Evolutionary conservation across 2,329 filamentous ascomycete genomes (phyloP), one percentile per base, ranked within the genome.

Genomic region (Polytolypa hystricis): DNA sequence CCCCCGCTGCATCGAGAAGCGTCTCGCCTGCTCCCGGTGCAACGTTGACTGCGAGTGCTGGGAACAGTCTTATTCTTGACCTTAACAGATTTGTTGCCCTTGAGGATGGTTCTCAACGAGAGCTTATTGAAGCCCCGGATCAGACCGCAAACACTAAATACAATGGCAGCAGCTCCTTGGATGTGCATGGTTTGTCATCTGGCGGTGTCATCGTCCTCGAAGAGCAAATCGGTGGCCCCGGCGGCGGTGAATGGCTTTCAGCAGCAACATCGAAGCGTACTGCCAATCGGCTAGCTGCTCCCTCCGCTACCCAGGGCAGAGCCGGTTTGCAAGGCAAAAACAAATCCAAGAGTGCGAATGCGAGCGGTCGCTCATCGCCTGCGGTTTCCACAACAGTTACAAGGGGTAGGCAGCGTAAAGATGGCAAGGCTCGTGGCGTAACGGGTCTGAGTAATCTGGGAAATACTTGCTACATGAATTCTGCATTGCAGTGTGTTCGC

Each of bases 401-500:
- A 0, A 73, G 86, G 46, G 84, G 84, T 28, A 74, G 84, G 39
- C 64, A 73, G 5, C 75, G 79, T 42, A 78, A 76, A 47, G 74
- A 77, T 26, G 82, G 82, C 7, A 77, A 78, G 43, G 74, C 76
- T 9, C 61, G 77, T 21, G 91, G 91, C 20, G 81, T 79, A 27
- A 82, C 87, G 28, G 91, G 91, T 21, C 66, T 98, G 35, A 77
- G 75, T 45, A 98, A 98, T 53, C 66, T 98, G 10, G 91, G 91
- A 33, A 98, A 98, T 53, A 96, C 91, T 0, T 98, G 91, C 62
- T 98, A 98, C 64, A 95, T 96, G 87, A 96, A 96, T 60, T 94
- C 89, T 15, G 91, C 91, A 7, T 68, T 96, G 37, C 91, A 98
- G 56, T 98, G 91, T 56, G 76, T 98, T 35, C 79, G 89, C 34